A percentile compares a stretch with the other conserved stretches of the same genome.
Conservation (phyloP, 192 early-diverging fungal species). For the Phlyctochytrium planicorne region DNA sequence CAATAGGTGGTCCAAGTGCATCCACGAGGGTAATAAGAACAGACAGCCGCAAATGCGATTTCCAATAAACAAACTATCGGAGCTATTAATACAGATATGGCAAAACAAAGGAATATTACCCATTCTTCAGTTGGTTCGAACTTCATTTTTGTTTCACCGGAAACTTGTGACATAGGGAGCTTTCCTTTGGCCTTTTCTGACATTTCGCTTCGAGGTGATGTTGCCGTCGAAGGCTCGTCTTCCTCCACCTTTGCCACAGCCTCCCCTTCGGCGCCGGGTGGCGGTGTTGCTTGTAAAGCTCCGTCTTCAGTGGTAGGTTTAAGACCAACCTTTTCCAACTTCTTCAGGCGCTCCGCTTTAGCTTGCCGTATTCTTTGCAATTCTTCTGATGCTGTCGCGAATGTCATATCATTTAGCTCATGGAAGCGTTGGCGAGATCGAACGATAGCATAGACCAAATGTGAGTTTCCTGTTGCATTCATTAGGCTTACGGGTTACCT, state of each 20-base stretch:
- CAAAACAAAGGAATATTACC: constrained; percentile 49
- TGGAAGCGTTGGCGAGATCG: constrained; percentile 71
- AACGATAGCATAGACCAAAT: constrained; percentile 78
- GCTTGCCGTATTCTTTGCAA: constrained; percentile 53
- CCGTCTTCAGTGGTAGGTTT: not conserved
- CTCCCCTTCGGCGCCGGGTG: not conserved
- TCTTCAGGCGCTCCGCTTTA: constrained; percentile 31
- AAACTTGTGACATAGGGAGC: constrained; percentile 37
- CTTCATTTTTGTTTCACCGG: constrained; percentile 46
- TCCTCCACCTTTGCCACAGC: not conserved
- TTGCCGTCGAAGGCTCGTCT: constrained; percentile 17
- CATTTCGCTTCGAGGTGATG: constrained; percentile 37
- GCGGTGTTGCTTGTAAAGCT: not conserved
- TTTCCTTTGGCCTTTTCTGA: constrained; percentile 81
- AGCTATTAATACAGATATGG: constrained; percentile 1
- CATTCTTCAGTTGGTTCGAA: constrained; percentile 72
- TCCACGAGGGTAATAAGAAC: constrained; percentile 66
- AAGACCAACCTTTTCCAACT: constrained; percentile 5
- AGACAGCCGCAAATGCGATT: constrained; percentile 66
- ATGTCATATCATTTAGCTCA: constrained; percentile 63
- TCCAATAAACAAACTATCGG: constrained; percentile 60
- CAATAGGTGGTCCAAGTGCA: constrained; percentile 66
- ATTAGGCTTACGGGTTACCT: constrained; percentile 5
- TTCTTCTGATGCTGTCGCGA: constrained; percentile 63
- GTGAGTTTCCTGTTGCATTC: constrained; percentile 62